A percentile compares a stretch with the other conserved stretches of the same genome.
Conservation (phyloP, 2,329 filamentous ascomycete genomes). For the Hawksworthiomyces lignivorus region DNA sequence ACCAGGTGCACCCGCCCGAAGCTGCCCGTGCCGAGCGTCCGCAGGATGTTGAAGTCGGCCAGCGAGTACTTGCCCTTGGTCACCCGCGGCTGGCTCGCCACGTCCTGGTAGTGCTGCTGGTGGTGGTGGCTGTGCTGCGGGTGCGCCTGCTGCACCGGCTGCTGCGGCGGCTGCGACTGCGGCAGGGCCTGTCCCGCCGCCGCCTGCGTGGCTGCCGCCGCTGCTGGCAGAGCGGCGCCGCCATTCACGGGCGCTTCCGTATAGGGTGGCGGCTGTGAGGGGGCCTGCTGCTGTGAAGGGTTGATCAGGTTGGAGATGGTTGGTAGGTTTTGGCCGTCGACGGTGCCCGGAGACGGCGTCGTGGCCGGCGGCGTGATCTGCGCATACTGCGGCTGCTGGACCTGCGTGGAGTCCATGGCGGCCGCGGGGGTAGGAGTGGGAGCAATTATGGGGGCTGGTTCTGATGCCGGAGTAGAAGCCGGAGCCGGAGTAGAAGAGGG, state of each 20-base stretch:
- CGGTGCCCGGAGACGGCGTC: constrained; percentile 32
- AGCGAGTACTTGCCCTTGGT: constrained; percentile 98
- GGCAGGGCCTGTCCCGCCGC: too few relatives aligned
- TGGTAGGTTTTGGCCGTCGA: constrained; percentile 64
- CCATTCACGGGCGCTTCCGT: background rate
- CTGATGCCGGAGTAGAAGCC: constrained; percentile 21
- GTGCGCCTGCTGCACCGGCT: constrained; percentile 1
- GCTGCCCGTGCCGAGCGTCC: constrained; percentile 91
- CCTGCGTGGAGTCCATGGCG: constrained; percentile 25
- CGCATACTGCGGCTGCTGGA: constrained; percentile 21
- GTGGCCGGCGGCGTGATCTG: constrained; percentile 20
- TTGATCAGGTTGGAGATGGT: constrained; percentile 83
- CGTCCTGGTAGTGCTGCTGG: constrained; percentile 12
- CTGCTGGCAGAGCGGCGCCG: background rate
- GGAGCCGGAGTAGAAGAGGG: constrained; percentile 16
- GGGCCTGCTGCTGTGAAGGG: constrained; percentile 31
- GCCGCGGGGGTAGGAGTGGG: constrained; percentile 10
- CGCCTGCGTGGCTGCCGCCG: too few relatives aligned
- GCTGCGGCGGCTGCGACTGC: constrained; percentile 12
- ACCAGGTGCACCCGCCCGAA: constrained; percentile 95
- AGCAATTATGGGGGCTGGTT: constrained; percentile 11
- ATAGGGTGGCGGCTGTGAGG: background rate
- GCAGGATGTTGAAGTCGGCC: constrained; percentile 78
- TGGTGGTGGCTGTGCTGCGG: constrained; percentile 17
- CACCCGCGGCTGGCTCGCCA: constrained; percentile 43